Base-by-base conservation (phyloP, 2,329 filamentous ascomycete genomes). In the Trichoderma breve region DNA sequence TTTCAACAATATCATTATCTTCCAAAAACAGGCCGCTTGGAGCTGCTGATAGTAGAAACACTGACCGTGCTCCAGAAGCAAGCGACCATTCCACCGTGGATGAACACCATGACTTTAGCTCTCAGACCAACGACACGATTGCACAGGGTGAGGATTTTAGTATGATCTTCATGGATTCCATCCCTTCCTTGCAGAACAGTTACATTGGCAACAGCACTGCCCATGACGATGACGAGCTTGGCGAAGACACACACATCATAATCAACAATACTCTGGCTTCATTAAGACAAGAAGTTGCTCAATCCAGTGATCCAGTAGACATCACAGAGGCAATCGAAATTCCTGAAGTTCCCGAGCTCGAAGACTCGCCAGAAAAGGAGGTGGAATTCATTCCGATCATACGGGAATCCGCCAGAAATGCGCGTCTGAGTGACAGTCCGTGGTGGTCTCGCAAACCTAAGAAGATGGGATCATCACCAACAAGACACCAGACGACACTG, bases 151-250 rank as follows among this genome's bases (percentile, higher is more conserved):
- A 89, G 73, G 85, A 86, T 51, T 89, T 89, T 73, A 89, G 87
- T 76, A 89, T 89, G 86, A 89, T 89, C 71, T 86, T 86, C 36
- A 83, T 88, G 73, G 83, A 87, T 60, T 87, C 86, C 2, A 80
- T 89, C 21, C 86, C 85, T 3, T 87, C 86, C 0, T 80, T 88
- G 70, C 84, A 84, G 43, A 82, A 80, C 2, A 82, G 82, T 43
- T 79, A 83, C 70, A 51, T 47, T 36, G 61, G 61, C n/a, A 78
- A 78, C 55, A 79, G 77, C 71, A 79, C 80, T 3, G 75, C 77
- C 1, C 78, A 82, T 4, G 71, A 72, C 26, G 71, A 72, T 7
- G 80, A 83, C 9, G 85, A 88, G 34, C 82, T 88, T 73, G 88
- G 87, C 4, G 87, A 89, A 21, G 84, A 85, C 36, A 89, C 88